Conservation (phyloP, 2,329 filamentous ascomycete genomes). For the Hirsutella thompsonii region DNA sequence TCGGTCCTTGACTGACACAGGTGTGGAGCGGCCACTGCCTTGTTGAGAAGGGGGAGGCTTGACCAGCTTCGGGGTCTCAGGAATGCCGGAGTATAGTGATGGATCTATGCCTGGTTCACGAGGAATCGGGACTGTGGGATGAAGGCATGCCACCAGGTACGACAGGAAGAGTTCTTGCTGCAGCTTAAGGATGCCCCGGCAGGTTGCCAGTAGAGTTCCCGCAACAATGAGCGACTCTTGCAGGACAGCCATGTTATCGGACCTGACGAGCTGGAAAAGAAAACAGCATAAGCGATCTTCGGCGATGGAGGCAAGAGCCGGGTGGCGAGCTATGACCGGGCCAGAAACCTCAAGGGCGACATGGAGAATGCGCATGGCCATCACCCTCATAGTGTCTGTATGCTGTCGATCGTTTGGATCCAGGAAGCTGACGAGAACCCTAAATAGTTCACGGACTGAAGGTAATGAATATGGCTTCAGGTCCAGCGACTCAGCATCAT, state of each 20-base stretch:
- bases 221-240: conserved; percentile 88
- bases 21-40: conserved; percentile 73
- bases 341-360: conserved; percentile 94
- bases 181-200: conserved; percentile 78
- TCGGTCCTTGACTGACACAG: conserved; percentile 81
- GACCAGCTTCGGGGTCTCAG: conserved; percentile 76
- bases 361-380: conserved; percentile 94
- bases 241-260: conserved; percentile 89
- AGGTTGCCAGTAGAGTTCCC: conserved; percentile 81
- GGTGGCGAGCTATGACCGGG: conserved; percentile 86
- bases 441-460: conserved; percentile 86
- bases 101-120: conserved; percentile 83
- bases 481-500: conserved; percentile 35
- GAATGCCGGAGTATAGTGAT: conserved; percentile 82
- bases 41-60: conserved; percentile 63
- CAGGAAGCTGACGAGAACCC: conserved; percentile 83
- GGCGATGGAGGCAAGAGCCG: conserved; percentile 72
- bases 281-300: conserved; percentile 90
- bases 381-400: conserved; percentile 90
- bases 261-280: conserved; percentile 89
- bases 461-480: conserved; percentile 86
- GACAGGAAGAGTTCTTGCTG: conserved; percentile 95
- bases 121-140: conserved; percentile 89
- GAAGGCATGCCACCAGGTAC: conserved; percentile 85
- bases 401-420: conserved; percentile 89